A percentile compares a stretch with the other conserved stretches of the same genome.
Conservation (phyloP, 2,329 filamentous ascomycete genomes). For the Stagonosporopsis chrysanthemi region DNA sequence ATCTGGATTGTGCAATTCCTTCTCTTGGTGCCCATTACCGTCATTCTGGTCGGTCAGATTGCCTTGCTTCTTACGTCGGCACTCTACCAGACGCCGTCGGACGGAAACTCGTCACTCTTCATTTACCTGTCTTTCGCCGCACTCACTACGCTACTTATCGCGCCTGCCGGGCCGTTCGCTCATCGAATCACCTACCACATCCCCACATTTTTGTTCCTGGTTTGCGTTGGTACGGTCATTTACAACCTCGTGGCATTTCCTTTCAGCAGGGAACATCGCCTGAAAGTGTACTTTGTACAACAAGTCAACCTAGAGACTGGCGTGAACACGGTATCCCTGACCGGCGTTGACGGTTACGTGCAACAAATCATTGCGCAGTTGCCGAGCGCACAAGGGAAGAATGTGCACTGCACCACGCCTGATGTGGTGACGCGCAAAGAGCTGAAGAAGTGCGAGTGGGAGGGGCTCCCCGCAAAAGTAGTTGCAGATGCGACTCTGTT, state of each 20-base stretch:
- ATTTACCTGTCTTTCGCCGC: slow-evolving; percentile 75
- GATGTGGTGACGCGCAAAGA: slow-evolving; percentile 56
- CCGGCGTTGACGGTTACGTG: slow-evolving; percentile 47
- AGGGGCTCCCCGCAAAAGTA: slow-evolving; percentile 72
- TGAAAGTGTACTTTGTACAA: slow-evolving; percentile 90
- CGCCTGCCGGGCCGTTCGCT: slow-evolving; percentile 82
- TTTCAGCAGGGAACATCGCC: slow-evolving; percentile 78
- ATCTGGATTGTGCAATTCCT: slow-evolving; percentile 89
- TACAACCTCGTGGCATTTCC: slow-evolving; percentile 91
- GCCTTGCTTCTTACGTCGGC: slow-evolving; percentile 75
- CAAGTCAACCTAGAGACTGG: slow-evolving; percentile 76
- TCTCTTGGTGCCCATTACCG: slow-evolving; percentile 76
- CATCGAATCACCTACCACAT: slow-evolving; percentile 86
- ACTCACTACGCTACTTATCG: slow-evolving; percentile 74
- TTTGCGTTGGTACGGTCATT: slow-evolving; percentile 77
- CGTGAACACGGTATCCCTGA: slow-evolving; percentile 68
- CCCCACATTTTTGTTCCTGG: slow-evolving; percentile 75
- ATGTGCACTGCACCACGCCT: slow-evolving; percentile 51
- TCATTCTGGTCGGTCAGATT: slow-evolving; percentile 80
- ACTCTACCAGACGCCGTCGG: slow-evolving; percentile 80
- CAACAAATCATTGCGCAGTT: slow-evolving; percentile 70
- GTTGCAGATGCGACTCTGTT: slow-evolving; percentile 52
- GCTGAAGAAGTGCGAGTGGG: slow-evolving; percentile 73
- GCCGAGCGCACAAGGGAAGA: slow-evolving; percentile 72
- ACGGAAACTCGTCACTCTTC: slow-evolving; percentile 75